These are phyloP conservation scores for Talaromyces borbonicus DNA, from an alignment of 495 filamentous ascomycete species.

Conservation along the genomic window DNA sequence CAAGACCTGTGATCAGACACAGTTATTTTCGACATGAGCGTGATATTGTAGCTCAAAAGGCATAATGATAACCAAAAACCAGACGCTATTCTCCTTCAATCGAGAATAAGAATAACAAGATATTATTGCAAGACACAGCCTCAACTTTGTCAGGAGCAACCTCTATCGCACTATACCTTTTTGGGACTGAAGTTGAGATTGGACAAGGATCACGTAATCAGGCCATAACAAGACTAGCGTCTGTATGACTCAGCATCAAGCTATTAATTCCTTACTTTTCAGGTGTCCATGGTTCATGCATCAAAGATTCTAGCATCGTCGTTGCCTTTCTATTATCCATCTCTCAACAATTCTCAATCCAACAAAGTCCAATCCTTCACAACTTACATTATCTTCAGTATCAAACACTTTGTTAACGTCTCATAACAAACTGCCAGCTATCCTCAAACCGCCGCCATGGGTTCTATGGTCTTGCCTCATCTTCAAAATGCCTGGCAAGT, in stretches of 20 bases:
- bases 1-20: not conserved
- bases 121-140: not conserved
- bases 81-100: no score
- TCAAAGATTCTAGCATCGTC: constrained; percentile 2
- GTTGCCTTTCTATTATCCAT: not conserved
- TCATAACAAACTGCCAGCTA: not conserved
- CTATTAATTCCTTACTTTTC: no score
- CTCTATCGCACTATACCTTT: not conserved
- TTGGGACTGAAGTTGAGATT: not conserved
- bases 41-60: not conserved
- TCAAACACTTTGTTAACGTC: no score
- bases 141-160: not conserved
- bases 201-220: no score
- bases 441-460: constrained; percentile 43
- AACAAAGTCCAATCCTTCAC: not conserved
- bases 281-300: constrained; percentile 4
- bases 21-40: not conserved
- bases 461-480: constrained; percentile 89
- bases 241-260: no score
- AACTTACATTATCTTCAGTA: no score
- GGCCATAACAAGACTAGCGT: no score
- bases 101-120: no score
- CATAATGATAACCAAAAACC: no score
- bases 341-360: no score
- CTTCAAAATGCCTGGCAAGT: constrained; percentile 92